Evolutionary conservation across 2,329 filamentous ascomycete species (phyloP).

Genomic region (Sporothrix brunneoviolacea): DNA sequence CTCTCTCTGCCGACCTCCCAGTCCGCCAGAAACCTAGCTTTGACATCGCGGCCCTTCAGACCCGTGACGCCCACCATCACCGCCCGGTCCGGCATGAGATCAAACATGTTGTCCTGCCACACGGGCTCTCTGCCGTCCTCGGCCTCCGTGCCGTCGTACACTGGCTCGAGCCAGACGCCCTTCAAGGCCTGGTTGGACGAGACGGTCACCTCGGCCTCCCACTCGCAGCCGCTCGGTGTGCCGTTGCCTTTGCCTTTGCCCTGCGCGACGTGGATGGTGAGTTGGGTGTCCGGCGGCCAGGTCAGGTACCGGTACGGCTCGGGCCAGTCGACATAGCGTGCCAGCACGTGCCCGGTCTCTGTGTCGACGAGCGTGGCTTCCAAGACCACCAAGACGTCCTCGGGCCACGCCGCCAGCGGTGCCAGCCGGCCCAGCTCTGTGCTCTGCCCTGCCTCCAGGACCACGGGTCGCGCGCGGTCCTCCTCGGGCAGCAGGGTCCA

Average conservation of each 20-base stretch:
- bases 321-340: no score
- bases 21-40: not conserved
- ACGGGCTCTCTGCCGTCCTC: not conserved
- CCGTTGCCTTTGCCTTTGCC: no score
- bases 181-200: not conserved
- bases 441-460: not conserved
- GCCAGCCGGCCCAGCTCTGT: not conserved
- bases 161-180: conserved; percentile 8
- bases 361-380: no score
- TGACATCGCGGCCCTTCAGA: not conserved
- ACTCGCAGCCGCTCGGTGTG: no score
- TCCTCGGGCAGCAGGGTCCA: not conserved
- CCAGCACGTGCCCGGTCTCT: no score
- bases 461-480: not conserved
- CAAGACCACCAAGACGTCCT: no score
- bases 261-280: no score
- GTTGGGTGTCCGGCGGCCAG: no score
- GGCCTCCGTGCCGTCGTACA: conserved; percentile 3
- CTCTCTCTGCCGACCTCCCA: conserved; percentile 4
- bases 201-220: not conserved
- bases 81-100: conserved; percentile 1
- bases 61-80: not conserved
- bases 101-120: conserved; percentile 12
- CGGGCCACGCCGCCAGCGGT: not conserved
- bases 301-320: no score